Conservation (phyloP, 208 protist genomes). For the Leishmania aethiopica region DNA sequence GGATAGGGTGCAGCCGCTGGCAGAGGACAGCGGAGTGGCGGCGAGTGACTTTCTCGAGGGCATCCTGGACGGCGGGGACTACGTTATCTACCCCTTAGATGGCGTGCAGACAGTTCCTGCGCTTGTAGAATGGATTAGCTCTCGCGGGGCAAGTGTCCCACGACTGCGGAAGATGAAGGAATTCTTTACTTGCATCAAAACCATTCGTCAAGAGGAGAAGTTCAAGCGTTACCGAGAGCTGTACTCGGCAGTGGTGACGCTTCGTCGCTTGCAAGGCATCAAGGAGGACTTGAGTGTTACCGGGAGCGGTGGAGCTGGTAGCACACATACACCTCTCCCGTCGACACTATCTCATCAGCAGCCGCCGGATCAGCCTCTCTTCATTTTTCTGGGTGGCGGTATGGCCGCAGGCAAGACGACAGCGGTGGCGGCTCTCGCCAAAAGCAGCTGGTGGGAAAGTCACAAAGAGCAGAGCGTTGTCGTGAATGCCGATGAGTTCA, state of each 20-base stretch:
- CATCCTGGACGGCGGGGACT: constrained; percentile 18
- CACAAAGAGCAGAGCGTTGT: constrained; percentile 78
- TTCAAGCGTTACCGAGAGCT: constrained; percentile 57
- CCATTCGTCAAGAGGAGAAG: constrained; percentile 52
- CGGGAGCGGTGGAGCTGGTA: not conserved
- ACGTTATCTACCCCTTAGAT: constrained; percentile 46
- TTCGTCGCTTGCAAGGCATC: constrained; percentile 58
- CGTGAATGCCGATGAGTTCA: constrained; percentile 89
- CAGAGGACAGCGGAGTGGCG: not conserved
- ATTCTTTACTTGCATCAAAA: constrained; percentile 52
- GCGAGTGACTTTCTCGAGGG: constrained; percentile 6
- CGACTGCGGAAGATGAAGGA: constrained; percentile 37
- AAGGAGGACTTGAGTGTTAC: constrained; percentile 3
- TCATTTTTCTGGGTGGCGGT: constrained; percentile 89
- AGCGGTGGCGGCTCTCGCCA: constrained; percentile 66
- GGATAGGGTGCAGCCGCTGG: not conserved
- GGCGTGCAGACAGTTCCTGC: constrained; percentile 43
- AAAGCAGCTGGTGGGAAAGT: constrained; percentile 73
- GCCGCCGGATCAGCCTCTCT: constrained; percentile 53
- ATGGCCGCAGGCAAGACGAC: constrained; percentile 92
- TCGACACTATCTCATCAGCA: not conserved
- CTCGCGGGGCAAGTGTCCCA: constrained; percentile 40
- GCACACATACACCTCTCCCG: not conserved
- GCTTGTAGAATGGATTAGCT: constrained; percentile 66
- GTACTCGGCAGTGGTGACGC: constrained; percentile 63